Evolutionary conservation across 2,329 filamentous ascomycete species (phyloP).

Genomic region (Colletotrichum magnum): DNA sequence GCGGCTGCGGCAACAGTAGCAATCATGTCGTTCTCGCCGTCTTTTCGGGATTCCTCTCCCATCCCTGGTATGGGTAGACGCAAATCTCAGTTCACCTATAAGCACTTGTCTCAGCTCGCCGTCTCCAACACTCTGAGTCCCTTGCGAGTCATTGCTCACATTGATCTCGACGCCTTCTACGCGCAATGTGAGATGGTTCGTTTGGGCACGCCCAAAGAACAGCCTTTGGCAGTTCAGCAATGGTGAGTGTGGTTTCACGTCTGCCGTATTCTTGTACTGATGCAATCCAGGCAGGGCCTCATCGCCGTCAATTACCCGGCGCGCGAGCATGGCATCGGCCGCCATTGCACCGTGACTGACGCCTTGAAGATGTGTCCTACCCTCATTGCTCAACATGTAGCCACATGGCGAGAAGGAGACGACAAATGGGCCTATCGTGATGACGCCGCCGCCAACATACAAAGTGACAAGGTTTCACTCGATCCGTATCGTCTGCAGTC

Average conservation of each 20-base stretch:
- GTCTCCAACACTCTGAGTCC: constrained; percentile 80
- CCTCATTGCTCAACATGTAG: constrained; percentile 91
- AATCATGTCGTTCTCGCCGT: constrained; percentile 40
- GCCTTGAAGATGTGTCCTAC: constrained; percentile 89
- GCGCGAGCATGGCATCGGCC: constrained; percentile 81
- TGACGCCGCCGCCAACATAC: constrained; percentile 84
- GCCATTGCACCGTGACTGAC: constrained; percentile 84
- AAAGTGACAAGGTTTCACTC: constrained; percentile 91
- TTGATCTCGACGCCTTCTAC: constrained; percentile 98
- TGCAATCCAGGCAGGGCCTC: constrained; percentile 79
- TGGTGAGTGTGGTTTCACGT: constrained; percentile 67
- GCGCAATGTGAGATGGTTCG: constrained; percentile 96
- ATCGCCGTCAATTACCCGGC: constrained; percentile 98
- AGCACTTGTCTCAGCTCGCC: constrained; percentile 83
- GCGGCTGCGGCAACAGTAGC: constrained; percentile 6
- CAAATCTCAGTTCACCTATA: constrained; percentile 84
- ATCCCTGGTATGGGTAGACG: constrained; percentile 20
- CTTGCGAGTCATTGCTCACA: constrained; percentile 88
- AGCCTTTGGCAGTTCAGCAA: constrained; percentile 93
- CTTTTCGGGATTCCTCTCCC: constrained; percentile 38
- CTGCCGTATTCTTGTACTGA: constrained; percentile 7
- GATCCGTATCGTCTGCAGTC: constrained; percentile 93
- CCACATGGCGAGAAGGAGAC: constrained; percentile 94
- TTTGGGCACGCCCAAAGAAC: constrained; percentile 79
- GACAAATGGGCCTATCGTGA: constrained; percentile 92